Conservation (phyloP, 805 yeast genomes). For the Candida berthetii region DNA sequence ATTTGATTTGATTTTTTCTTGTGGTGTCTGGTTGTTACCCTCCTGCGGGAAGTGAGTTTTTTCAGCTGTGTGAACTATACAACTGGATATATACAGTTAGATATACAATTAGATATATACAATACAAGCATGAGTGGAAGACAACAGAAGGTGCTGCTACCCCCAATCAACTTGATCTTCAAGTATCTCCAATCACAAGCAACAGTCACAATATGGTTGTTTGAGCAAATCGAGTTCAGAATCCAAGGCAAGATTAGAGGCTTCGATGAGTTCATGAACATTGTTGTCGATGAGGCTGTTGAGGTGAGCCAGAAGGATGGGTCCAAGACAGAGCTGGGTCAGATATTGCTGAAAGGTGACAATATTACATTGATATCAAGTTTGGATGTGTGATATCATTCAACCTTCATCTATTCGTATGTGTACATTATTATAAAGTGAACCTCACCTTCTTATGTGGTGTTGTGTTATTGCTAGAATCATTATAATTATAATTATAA, state of each 20-base stretch:
- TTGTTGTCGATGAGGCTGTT: slow-evolving; percentile 52
- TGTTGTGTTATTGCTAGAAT: too few species aligned
- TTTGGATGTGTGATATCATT: slow-evolving; percentile 8
- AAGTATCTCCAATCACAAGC: slow-evolving; percentile 79
- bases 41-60: too few species aligned
- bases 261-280: slow-evolving; percentile 96
- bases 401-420: too few species aligned
- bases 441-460: not conserved
- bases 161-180: slow-evolving; percentile 90
- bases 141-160: slow-evolving; percentile 56
- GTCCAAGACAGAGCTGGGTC: slow-evolving; percentile 51
- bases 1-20: not conserved
- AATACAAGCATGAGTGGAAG: slow-evolving; percentile 17
- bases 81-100: too few species aligned
- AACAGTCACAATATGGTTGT: slow-evolving; percentile 81
- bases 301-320: slow-evolving; percentile 58
- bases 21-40: not conserved
- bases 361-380: slow-evolving; percentile 71
- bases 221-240: slow-evolving; percentile 72
- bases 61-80: too few species aligned
- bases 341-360: slow-evolving; percentile 86
- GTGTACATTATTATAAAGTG: not conserved
- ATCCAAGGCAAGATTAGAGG: slow-evolving; percentile 85
- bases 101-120: too few species aligned
- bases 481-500: too few species aligned